Evolutionary conservation across 2,329 filamentous ascomycete genomes (phyloP).

Genomic region (Aspergillus brunneoviolaceus): DNA sequence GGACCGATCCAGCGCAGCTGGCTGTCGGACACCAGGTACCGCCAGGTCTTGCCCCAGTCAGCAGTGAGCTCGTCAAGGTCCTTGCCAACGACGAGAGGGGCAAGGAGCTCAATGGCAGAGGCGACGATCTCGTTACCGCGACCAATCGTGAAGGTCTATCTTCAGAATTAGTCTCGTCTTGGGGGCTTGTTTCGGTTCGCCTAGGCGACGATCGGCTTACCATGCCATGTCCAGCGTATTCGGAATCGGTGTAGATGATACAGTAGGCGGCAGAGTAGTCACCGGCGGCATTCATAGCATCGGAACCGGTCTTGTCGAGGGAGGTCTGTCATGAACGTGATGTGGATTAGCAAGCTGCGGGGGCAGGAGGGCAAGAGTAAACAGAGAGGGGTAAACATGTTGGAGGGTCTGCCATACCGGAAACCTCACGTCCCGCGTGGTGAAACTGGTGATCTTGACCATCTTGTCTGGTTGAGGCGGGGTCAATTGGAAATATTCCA

Average conservation of each 20-base stretch:
- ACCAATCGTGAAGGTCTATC: constrained; percentile 47
- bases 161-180: constrained; percentile 5
- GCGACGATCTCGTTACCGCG: constrained; percentile 93
- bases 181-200: too few species aligned
- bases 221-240: constrained; percentile 43
- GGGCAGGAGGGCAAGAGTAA: neutral
- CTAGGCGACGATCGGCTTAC: constrained; percentile 23
- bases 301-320: constrained; percentile 90
- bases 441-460: constrained; percentile 71
- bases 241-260: constrained; percentile 77
- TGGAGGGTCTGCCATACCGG: constrained; percentile 46
- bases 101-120: constrained; percentile 75
- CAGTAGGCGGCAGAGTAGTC: constrained; percentile 96
- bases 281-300: constrained; percentile 93
- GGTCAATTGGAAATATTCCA: neutral
- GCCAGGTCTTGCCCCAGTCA: constrained; percentile 87
- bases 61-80: constrained; percentile 73
- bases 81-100: constrained; percentile 71
- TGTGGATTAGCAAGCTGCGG: constrained; percentile 3
- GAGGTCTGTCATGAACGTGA: constrained; percentile 60
- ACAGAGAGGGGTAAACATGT: neutral
- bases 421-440: constrained; percentile 72
- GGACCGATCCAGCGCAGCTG: constrained; percentile 93
- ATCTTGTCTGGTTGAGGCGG: constrained; percentile 26
- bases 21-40: constrained; percentile 84